Percentiles rank a stretch among this genome's conserved stretches.
Evolutionary conservation across 331 rosid species (phyloP).

Genomic region (Malus hybrid): DNA sequence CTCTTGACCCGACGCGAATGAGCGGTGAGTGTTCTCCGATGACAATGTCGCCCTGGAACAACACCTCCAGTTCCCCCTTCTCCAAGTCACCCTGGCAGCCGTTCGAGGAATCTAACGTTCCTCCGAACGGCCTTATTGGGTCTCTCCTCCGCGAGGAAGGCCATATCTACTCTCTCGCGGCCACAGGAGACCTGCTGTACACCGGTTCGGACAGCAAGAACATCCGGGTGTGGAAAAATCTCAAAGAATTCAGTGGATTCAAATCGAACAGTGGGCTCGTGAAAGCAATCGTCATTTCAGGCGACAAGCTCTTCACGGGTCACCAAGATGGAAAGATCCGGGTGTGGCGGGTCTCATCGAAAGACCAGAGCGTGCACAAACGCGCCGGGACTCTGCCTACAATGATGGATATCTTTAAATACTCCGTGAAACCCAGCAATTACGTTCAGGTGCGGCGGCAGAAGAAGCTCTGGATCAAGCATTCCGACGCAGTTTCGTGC

Average conservation of each 20-base stretch:
- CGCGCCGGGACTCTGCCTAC: conserved; percentile 84
- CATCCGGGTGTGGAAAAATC: conserved; percentile 89
- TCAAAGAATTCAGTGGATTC: conserved; percentile 61
- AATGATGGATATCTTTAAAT: conserved; percentile 59
- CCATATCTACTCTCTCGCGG: conserved; percentile 78
- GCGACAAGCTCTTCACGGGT: conserved; percentile 66
- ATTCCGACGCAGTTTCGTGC: conserved; percentile 78
- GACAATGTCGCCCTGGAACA: conserved; percentile 85
- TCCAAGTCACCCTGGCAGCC: conserved; percentile 27
- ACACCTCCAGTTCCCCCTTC: conserved; percentile 28
- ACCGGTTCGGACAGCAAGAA: conserved; percentile 93
- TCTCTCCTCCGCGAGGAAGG: conserved; percentile 84
- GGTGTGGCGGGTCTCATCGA: conserved; percentile 63
- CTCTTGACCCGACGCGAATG: conserved; percentile 29
- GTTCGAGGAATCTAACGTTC: conserved; percentile 5
- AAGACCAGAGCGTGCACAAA: conserved; percentile 46
- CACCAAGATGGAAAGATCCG: conserved; percentile 88
- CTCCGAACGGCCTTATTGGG: conserved; percentile 47
- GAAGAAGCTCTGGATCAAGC: conserved; percentile 68
- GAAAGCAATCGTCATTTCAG: conserved; percentile 62
- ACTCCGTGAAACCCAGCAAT: conserved; percentile 67
- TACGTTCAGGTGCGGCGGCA: conserved; percentile 54
- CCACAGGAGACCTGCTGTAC: conserved; percentile 59
- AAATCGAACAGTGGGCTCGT: conserved; percentile 83
- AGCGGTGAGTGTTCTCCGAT: conserved; percentile 77